Conservation (phyloP, 2,329 filamentous ascomycete genomes). For the Plenodomus biglobosus region DNA sequence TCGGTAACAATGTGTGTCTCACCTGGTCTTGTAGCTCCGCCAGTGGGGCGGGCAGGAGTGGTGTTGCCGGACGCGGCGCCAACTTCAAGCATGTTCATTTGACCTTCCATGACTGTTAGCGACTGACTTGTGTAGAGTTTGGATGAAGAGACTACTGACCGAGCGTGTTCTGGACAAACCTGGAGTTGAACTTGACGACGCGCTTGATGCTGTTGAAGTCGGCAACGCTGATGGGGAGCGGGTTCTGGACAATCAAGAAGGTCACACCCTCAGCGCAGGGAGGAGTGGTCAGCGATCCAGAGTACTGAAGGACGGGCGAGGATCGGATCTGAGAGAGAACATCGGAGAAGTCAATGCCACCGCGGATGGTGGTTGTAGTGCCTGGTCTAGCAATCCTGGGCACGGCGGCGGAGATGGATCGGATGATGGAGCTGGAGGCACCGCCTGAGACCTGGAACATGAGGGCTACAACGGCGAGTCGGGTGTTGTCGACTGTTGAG, state of each 20-base stretch:
- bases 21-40: no score
- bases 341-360: constrained; percentile 49
- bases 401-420: constrained; percentile 37
- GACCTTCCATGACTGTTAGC: background rate
- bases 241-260: constrained; percentile 56
- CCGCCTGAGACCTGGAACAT: constrained; percentile 48
- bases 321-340: constrained; percentile 44
- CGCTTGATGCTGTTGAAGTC: constrained; percentile 57
- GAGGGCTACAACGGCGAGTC: constrained; percentile 47
- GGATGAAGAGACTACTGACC: constrained; percentile 16
- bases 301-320: constrained; percentile 54
- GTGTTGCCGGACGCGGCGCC: background rate
- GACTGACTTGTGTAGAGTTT: no score
- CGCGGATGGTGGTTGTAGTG: constrained; percentile 30
- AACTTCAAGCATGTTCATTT: background rate
- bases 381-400: constrained; percentile 47
- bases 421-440: constrained; percentile 34
- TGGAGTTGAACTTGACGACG: constrained; percentile 58
- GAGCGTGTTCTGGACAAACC: constrained; percentile 56
- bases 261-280: constrained; percentile 61
- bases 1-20: background rate
- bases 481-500: constrained; percentile 32
- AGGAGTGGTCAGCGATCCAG: constrained; percentile 63
- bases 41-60: no score
- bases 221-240: constrained; percentile 51